phyloP scores from a whole-genome alignment of 1,284 basidiomycete genomes.

The Ceratobasidium sp. region DNA sequence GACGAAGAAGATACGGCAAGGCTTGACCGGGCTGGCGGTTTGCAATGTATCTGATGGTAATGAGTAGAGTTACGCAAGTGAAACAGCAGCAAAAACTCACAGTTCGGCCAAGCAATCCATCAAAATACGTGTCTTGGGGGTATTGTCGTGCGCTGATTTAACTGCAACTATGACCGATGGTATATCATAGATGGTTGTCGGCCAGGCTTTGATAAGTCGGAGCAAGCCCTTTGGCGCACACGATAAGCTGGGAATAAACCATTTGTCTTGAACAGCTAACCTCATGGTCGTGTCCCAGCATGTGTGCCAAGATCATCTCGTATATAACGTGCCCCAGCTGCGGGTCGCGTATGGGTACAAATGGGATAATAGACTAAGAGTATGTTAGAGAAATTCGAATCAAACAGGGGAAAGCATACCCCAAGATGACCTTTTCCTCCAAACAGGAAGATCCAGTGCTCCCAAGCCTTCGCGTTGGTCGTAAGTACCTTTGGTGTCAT shows the following conservation, averaged over 20 bases:
- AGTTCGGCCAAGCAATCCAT: conserved; percentile 95
- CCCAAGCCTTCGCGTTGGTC: conserved; percentile 84
- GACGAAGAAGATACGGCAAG: conserved; percentile 84
- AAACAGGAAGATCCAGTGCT: conserved; percentile 93
- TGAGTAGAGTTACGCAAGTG: neutral
- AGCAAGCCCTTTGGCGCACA: conserved; percentile 65
- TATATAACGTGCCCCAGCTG: conserved; percentile 86
- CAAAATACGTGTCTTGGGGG: conserved; percentile 66
- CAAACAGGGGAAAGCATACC: conserved; percentile 53
- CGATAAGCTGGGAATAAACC: conserved; percentile 4
- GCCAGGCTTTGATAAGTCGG: conserved; percentile 87
- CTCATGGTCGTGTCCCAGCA: conserved; percentile 77
- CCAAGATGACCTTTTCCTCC: conserved; percentile 83
- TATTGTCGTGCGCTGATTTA: conserved; percentile 78
- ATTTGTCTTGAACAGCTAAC: conserved; percentile 54
- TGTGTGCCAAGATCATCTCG: conserved; percentile 93
- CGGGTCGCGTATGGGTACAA: conserved; percentile 83
- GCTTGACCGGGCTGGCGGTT: conserved; percentile 95
- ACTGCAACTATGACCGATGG: conserved; percentile 87
- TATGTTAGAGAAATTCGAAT: conserved; percentile 6
- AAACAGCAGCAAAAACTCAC: conserved; percentile 57
- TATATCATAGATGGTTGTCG: conserved; percentile 88
- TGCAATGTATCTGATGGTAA: conserved; percentile 67
- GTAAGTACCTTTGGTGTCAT: conserved; percentile 89
- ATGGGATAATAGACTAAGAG: conserved; percentile 82